Conservation (phyloP, 1,284 basidiomycete genomes). For the Ceratobasidium sp. region DNA sequence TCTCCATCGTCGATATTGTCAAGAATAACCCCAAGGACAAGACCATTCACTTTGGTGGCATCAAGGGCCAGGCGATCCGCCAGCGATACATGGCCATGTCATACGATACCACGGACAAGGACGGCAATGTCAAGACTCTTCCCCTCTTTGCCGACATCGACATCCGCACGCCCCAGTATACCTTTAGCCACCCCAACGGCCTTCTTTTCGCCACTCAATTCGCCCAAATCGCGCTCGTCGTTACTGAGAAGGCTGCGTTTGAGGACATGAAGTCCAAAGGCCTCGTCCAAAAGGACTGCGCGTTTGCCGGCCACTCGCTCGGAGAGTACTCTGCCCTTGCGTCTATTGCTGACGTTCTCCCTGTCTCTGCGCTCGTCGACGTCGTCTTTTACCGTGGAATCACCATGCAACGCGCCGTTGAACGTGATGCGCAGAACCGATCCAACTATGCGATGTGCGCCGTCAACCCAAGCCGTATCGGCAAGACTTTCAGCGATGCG, state of each 20-base stretch:
- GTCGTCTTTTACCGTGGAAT: slow-evolving; percentile 99
- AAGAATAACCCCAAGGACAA: slow-evolving; percentile 98
- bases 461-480: slow-evolving; percentile 95
- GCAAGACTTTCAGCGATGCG: slow-evolving; percentile 92
- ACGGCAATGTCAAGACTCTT: slow-evolving; percentile 93
- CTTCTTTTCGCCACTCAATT: slow-evolving; percentile 98
- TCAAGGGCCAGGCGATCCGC: slow-evolving; percentile 97
- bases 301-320: slow-evolving; percentile 97
- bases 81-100: slow-evolving; percentile 99
- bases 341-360: slow-evolving; percentile 95
- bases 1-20: slow-evolving; percentile 98
- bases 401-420: slow-evolving; percentile 98
- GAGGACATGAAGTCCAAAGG: slow-evolving; percentile 98
- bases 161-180: slow-evolving; percentile 92
- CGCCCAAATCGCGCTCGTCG: slow-evolving; percentile 97
- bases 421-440: slow-evolving; percentile 91
- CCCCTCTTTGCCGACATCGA: slow-evolving; percentile 95
- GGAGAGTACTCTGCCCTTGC: slow-evolving; percentile 99
- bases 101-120: slow-evolving; percentile 96
- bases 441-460: slow-evolving; percentile 99
- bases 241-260: slow-evolving; percentile 97
- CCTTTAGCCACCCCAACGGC: slow-evolving; percentile 96
- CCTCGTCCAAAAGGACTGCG: slow-evolving; percentile 90
- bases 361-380: slow-evolving; percentile 95
- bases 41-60: slow-evolving; percentile 98